Evolutionary conservation across 495 filamentous ascomycete genomes (phyloP), one percentile per base, ranked within the genome.

Genomic region (Echria macrotheca): DNA sequence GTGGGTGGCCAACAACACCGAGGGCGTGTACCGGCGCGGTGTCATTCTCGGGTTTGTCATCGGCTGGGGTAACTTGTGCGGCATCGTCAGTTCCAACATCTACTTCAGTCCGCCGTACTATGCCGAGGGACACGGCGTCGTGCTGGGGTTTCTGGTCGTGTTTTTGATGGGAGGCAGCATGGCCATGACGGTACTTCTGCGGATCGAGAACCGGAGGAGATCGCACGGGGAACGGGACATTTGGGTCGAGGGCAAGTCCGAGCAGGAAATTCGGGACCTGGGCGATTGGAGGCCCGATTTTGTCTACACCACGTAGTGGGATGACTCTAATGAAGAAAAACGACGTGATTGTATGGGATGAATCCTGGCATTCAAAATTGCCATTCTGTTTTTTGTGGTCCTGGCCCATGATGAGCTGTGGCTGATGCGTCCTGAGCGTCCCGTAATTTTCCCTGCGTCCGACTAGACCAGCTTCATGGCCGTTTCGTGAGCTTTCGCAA

Each of bases 21-120:
- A 94, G 65, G 90, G 89, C 15, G 82, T 87, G 3, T 91, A 91
- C 66, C 95, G 95, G 68, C 79, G 89, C 14, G 90, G 87, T 15
- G 79, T 93, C 2, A 82, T 84, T 0, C 57, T 93, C 2, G 89
- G 89, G 0, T 78, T 93, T 32, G 83, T 91, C 19, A 87, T 91
- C 50, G 86, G 87, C 6, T 94, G 87, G 86, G 89, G 89, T 4
- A 95, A 94, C 53, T 69, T 95, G 11, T 91, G 39, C 22, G 45
- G 45, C 33, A 39, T 48, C 12, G 91, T 39, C 18, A 78, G 73
- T 37, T 82, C 74, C 42, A 89, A 89, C 60, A 88, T 75, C 43
- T 75, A 68, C 53, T 66, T 56, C 38, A 56, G 60, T 38, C n/a
- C 60, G n/a, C 69, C 69, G n/a, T 61, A 59, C 23, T 75, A 66